Percentiles rank a stretch among this genome's conserved stretches.
These are phyloP conservation scores for Yamadazyma oceani DNA, from an alignment of 1,139 yeast species.

Conservation along the genomic window DNA sequence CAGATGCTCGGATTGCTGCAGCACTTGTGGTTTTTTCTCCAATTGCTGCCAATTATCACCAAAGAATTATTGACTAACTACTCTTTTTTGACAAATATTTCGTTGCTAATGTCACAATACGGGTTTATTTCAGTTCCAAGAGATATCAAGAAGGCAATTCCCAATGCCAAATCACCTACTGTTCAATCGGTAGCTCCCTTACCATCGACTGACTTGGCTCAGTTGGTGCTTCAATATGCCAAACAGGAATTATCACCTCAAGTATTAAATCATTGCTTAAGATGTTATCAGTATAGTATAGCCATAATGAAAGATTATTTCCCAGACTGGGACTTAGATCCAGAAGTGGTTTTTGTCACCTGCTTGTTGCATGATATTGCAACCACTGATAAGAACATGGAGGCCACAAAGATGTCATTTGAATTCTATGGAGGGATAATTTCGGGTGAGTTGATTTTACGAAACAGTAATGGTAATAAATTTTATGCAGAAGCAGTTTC, in stretches of 20 bases:
- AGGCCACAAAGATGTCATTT: constrained; percentile 37
- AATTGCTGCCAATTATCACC: too few species aligned
- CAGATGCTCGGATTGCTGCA: too few species aligned
- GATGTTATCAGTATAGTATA: constrained; percentile 33
- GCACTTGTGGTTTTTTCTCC: too few species aligned
- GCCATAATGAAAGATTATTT: constrained; percentile 40
- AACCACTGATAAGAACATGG: constrained; percentile 36
- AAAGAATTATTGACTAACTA: too few species aligned
- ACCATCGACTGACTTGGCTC: constrained; percentile 24
- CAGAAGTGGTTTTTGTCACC: constrained; percentile 32
- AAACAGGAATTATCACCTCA: constrained; percentile 23
- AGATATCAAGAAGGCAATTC: constrained; percentile 28
- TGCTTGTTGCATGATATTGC: constrained; percentile 39
- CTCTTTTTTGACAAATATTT: too few species aligned
- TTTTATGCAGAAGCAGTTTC: constrained; percentile 40
- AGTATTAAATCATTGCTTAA: constrained; percentile 33
- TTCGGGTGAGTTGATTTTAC: constrained; percentile 29
- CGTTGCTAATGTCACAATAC: constrained; percentile 25
- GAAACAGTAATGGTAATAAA: constrained; percentile 23
- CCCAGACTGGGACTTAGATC: constrained; percentile 34
- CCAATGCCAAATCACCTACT: constrained; percentile 28
- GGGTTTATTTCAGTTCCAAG: constrained; percentile 35
- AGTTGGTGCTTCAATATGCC: constrained; percentile 25
- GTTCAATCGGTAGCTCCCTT: constrained; percentile 22
- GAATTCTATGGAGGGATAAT: constrained; percentile 39